Conservation (phyloP, 2,329 filamentous ascomycete genomes). For the Fonsecaea pedrosoi region DNA sequence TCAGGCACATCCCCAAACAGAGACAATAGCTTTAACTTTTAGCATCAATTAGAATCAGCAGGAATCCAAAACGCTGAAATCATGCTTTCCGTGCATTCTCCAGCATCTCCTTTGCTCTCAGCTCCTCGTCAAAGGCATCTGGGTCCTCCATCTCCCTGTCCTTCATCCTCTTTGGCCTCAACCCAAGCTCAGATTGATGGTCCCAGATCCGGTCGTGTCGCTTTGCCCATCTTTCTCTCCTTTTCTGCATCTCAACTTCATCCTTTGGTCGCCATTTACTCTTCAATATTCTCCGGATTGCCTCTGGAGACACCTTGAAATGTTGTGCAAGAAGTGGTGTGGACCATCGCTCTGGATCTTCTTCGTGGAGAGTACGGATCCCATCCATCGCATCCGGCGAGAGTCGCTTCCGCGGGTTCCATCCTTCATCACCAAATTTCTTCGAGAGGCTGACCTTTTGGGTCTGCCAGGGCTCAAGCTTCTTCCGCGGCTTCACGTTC, state of each 20-base stretch:
- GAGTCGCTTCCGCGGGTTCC: constrained; percentile 82
- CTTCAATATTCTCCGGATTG: constrained; percentile 82
- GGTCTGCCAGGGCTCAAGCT: constrained; percentile 68
- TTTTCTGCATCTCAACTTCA: constrained; percentile 49
- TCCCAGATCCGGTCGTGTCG: constrained; percentile 55
- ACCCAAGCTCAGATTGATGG: constrained; percentile 56
- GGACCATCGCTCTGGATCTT: constrained; percentile 78
- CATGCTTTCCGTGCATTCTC: constrained; percentile 33
- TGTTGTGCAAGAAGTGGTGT: constrained; percentile 74
- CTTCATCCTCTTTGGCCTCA: constrained; percentile 62
- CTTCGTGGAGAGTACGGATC: constrained; percentile 79
- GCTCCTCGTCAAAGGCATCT: constrained; percentile 38
- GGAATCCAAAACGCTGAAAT: constrained; percentile 10
- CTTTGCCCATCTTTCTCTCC: constrained; percentile 53
- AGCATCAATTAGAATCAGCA: constrained; percentile 10
- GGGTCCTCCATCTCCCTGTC: constrained; percentile 33
- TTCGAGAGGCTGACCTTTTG: constrained; percentile 76
- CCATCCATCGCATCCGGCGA: constrained; percentile 93
- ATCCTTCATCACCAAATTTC: constrained; percentile 79
- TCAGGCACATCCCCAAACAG: constrained; percentile 1
- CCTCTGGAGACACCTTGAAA: constrained; percentile 87
- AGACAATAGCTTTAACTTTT: constrained; percentile 8
- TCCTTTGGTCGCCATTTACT: constrained; percentile 54
- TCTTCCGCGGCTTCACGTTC: constrained; percentile 20
- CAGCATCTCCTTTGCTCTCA: constrained; percentile 36